Percentiles rank a stretch among this genome's conserved stretches.
Conservation (phyloP, 2,329 filamentous ascomycete species). For the Epichloe scottii region DNA sequence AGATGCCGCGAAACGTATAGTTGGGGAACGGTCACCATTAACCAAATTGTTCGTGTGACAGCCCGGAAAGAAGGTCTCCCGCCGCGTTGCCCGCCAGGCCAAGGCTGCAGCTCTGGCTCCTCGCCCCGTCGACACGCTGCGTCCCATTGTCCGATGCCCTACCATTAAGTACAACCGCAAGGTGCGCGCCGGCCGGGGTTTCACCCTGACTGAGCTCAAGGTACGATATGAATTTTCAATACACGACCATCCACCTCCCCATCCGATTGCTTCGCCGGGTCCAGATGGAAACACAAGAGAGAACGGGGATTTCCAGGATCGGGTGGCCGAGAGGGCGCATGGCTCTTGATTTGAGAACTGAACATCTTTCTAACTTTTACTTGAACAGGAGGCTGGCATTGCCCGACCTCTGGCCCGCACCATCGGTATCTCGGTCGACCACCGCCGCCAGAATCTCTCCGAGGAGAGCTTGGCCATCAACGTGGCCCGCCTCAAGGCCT, state of each 20-base stretch:
- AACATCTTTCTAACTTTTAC: conserved; percentile 21
- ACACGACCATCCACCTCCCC: background rate
- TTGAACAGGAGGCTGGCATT: conserved; percentile 74
- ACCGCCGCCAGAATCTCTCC: conserved; percentile 91
- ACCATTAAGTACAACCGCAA: conserved; percentile 99
- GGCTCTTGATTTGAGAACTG: background rate
- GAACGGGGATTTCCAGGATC: background rate
- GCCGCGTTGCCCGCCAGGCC: conserved; percentile 78
- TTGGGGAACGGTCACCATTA: background rate
- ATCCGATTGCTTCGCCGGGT: background rate
- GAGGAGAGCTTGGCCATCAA: conserved; percentile 92
- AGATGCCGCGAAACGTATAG: background rate
- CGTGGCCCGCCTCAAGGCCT: conserved; percentile 95
- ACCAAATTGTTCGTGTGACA: conserved; percentile 24
- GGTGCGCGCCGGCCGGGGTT: conserved; percentile 90
- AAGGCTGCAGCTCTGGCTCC: conserved; percentile 95
- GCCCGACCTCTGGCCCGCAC: conserved; percentile 87
- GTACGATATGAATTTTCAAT: conserved; percentile 36
- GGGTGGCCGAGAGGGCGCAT: background rate
- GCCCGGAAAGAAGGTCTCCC: conserved; percentile 92
- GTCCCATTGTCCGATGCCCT: conserved; percentile 94
- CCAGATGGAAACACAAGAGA: background rate
- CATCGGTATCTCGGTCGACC: conserved; percentile 94
- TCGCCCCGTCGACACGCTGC: conserved; percentile 92
- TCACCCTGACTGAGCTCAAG: conserved; percentile 97